Conservation (phyloP, 2,329 filamentous ascomycete genomes). For the Fusarium papillatum region DNA sequence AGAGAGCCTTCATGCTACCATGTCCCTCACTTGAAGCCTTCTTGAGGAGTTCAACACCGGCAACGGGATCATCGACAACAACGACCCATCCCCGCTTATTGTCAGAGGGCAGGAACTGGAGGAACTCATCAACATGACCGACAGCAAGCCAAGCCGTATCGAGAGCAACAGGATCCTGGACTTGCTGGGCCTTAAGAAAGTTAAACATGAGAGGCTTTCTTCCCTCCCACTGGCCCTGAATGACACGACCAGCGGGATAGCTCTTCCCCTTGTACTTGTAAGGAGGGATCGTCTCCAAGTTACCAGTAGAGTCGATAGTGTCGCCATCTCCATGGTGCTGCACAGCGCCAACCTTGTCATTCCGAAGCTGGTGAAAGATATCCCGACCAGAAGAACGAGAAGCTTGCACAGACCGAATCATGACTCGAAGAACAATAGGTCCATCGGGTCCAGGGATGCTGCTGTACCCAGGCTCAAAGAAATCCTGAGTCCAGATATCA, state of each 20-base stretch:
- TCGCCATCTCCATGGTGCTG: slow-evolving; percentile 38
- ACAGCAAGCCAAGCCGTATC: slow-evolving; percentile 46
- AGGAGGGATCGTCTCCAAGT: slow-evolving; percentile 55
- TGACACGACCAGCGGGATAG: slow-evolving; percentile 37
- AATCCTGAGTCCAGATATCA: slow-evolving; percentile 54
- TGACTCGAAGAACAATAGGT: slow-evolving; percentile 46
- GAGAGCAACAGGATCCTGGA: slow-evolving; percentile 51
- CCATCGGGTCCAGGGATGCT: slow-evolving; percentile 55
- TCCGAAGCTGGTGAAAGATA: slow-evolving; percentile 46
- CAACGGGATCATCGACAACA: slow-evolving; percentile 38
- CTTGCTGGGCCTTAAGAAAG: slow-evolving; percentile 50
- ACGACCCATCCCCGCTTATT: slow-evolving; percentile 43
- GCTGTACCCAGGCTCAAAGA: slow-evolving; percentile 54
- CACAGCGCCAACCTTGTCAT: slow-evolving; percentile 46
- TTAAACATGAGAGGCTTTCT: slow-evolving; percentile 38
- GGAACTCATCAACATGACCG: slow-evolving; percentile 47
- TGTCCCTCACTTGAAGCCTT: slow-evolving; percentile 30
- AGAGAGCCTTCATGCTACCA: slow-evolving; percentile 28
- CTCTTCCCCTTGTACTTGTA: slow-evolving; percentile 33
- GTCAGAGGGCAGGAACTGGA: slow-evolving; percentile 45
- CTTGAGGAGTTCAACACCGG: slow-evolving; percentile 35
- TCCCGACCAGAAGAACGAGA: slow-evolving; percentile 46
- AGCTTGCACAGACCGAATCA: slow-evolving; percentile 48
- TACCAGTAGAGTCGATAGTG: slow-evolving; percentile 44
- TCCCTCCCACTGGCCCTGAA: slow-evolving; percentile 32